Conservation (phyloP, 805 yeast genomes). For the Pichia deserticola region DNA sequence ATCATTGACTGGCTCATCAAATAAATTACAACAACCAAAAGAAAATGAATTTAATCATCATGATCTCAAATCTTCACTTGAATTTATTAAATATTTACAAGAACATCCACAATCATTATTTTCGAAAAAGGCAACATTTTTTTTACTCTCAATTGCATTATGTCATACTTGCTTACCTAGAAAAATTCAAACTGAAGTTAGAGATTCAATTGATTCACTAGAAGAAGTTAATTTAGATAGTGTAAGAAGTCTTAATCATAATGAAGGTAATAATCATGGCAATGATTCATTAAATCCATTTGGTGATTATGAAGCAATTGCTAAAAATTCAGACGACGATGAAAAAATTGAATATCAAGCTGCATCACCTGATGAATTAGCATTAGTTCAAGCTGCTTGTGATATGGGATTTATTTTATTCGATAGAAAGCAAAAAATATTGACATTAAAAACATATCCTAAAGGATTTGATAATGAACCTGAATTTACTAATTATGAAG, state of each 20-base stretch:
- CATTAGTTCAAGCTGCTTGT: constrained; percentile 88
- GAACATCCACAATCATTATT: constrained; percentile 60
- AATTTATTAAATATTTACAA: constrained; percentile 65
- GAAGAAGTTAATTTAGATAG: constrained; percentile 11
- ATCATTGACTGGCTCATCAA: constrained; percentile 23
- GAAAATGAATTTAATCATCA: constrained; percentile 26
- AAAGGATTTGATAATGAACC: constrained; percentile 66
- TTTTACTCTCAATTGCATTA: constrained; percentile 71
- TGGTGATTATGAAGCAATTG: constrained; percentile 6
- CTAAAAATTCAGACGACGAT: constrained; percentile 21
- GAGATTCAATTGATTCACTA: constrained; percentile 16
- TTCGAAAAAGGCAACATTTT: constrained; percentile 68
- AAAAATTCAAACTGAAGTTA: constrained; percentile 14
- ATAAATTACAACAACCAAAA: neutral
- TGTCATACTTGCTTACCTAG: constrained; percentile 90
- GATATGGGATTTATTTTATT: constrained; percentile 87
- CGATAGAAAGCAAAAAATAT: constrained; percentile 51
- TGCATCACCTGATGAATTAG: constrained; percentile 94
- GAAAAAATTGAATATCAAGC: constrained; percentile 76
- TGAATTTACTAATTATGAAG: constrained; percentile 57
- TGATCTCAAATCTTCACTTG: constrained; percentile 48
- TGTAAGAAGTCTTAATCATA: neutral
- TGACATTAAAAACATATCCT: constrained; percentile 75
- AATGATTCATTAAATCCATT: neutral
- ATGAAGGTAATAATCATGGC: too few relatives aligned